phyloP scores from a whole-genome alignment of 1,284 basidiomycete species.

The Blastosporella zonata region DNA sequence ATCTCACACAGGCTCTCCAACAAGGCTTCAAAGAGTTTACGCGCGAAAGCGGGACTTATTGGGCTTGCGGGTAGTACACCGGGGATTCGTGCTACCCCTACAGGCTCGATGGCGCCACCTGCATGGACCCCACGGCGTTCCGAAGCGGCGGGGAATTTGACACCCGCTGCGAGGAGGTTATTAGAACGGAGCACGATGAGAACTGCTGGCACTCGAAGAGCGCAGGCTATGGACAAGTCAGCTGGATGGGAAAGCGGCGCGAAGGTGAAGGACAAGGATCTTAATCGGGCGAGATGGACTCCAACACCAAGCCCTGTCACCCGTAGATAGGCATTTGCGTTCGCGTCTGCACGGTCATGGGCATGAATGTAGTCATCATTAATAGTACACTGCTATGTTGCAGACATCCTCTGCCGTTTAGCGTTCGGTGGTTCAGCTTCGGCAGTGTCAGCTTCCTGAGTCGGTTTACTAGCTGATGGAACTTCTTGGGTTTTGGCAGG shows the following conservation, averaged over 20 bases:
- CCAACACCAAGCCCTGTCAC: slow-evolving; percentile 57
- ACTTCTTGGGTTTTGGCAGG: slow-evolving; percentile 19
- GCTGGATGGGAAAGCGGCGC: slow-evolving; percentile 55
- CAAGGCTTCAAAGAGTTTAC: slow-evolving; percentile 65
- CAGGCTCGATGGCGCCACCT: slow-evolving; percentile 67
- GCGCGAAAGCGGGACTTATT: slow-evolving; percentile 64
- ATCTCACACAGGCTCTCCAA: slow-evolving; percentile 77
- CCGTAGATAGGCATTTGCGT: slow-evolving; percentile 21
- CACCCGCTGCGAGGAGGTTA: slow-evolving; percentile 76
- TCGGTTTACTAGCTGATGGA: slow-evolving; percentile 14
- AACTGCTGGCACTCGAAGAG: slow-evolving; percentile 57
- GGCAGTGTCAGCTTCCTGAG: slow-evolving; percentile 16
- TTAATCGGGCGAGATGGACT: slow-evolving; percentile 73
- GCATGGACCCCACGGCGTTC: slow-evolving; percentile 63
- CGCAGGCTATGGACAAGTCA: slow-evolving; percentile 64
- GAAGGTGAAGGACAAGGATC: slow-evolving; percentile 51
- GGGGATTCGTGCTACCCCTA: slow-evolving; percentile 33
- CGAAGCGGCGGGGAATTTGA: slow-evolving; percentile 67
- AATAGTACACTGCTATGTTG: neutral
- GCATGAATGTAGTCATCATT: neutral
- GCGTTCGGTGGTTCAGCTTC: slow-evolving; percentile 30
- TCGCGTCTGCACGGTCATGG: neutral
- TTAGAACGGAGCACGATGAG: slow-evolving; percentile 69
- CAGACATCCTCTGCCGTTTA: slow-evolving; percentile 50
- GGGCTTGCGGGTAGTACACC: slow-evolving; percentile 37